Base-by-base conservation (phyloP, 2,329 filamentous ascomycete species). In the Arachnopeziza araneosa region DNA sequence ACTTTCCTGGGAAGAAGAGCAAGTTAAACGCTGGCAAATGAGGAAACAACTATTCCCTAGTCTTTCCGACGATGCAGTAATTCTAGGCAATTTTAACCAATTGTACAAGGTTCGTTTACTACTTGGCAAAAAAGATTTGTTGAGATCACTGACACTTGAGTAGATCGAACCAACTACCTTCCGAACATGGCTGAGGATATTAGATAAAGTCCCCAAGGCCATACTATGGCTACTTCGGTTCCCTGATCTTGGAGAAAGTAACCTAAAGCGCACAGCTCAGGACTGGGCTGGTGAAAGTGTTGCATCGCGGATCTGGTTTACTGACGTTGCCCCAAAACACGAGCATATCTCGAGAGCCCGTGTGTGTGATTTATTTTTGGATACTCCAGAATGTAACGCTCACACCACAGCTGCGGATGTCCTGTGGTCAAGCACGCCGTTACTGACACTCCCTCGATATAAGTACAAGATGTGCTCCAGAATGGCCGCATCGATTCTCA, bases 391-490 rank as follows among this genome's bases (percentile, higher is more conserved):
- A 75, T 99, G 95, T 76, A 99, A 99, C 71, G 95, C 93, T 1
- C 95, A 99, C 74, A 99, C 95, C 0, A 99, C 95, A 1, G 95
- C 95, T 1, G 96, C 95, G 14, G 95, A 99, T 70, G 89, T 98
- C 1, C 80, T 99, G 7, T 99, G 95, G 95, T 96, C 90, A 56
- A 96, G 93, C 67, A 98, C 95, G 0, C 95, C 95, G 5, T 78
- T 99, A 23, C 80, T 99, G 26, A 99, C 95, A 0, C 80, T 95
- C 30, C 93, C 95, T 12, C 85, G 95, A 44, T 97, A 98, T 74
- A 84, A 89, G 55, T 97, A 97, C 77, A 99, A 99, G 76, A 99
- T 99, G 95, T 99, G 95, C 75, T 96, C 91, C 51, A 89, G 95
- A 57, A 99, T 99, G 89, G 95, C 93, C 7, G 93, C 95, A 7